Percentiles rank a stretch among this genome's conserved stretches.
Evolutionary conservation across 345 rosid genomes (phyloP).

Genomic region (Pistacia vera): DNA sequence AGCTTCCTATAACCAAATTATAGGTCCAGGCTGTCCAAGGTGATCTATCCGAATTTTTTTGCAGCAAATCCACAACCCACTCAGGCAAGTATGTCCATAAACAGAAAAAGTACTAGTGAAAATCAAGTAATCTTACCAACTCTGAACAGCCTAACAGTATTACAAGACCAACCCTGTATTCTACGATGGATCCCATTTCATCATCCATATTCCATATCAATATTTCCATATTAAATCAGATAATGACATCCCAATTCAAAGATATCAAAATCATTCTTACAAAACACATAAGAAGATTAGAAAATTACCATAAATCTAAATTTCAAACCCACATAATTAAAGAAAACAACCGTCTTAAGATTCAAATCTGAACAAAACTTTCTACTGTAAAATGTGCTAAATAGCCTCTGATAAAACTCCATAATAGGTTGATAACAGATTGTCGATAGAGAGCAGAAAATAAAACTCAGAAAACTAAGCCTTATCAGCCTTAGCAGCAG

Average conservation of each 20-base stretch:
- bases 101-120: too few relatives aligned
- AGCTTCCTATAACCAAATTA: too few relatives aligned
- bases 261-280: background rate
- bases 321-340: background rate
- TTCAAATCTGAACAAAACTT: conserved; percentile 18
- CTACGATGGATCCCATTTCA: too few relatives aligned
- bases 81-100: too few relatives aligned
- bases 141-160: background rate
- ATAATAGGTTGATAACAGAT: background rate
- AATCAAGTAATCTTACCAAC: too few relatives aligned
- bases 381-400: background rate
- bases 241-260: background rate
- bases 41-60: too few relatives aligned
- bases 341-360: background rate
- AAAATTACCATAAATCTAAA: conserved; percentile 1
- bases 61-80: too few relatives aligned
- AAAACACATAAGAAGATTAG: background rate
- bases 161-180: too few relatives aligned
- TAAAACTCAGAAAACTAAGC: conserved; percentile 15
- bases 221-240: background rate
- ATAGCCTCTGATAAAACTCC: background rate
- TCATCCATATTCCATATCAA: background rate
- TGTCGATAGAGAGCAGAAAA: background rate
- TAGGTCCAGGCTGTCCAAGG: too few relatives aligned
- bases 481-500: conserved; percentile 43